phyloP scores from a whole-genome alignment of 306 rosid genomes.

The Canavalia gladiata region DNA sequence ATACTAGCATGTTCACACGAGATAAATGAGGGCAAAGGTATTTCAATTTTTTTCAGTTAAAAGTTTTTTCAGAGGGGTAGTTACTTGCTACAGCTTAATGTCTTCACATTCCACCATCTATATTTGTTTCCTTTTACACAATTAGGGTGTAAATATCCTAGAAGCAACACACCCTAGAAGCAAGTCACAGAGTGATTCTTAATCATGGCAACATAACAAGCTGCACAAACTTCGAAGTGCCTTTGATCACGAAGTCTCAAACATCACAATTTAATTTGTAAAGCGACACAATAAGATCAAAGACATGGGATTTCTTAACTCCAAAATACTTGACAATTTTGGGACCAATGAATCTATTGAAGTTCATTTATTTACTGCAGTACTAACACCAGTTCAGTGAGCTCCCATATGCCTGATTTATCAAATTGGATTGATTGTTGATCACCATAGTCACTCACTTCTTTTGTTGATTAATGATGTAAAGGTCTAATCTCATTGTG shows the following conservation, averaged over 20 bases:
- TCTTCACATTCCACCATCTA: slow-evolving; percentile 22
- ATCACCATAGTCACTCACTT: not conserved
- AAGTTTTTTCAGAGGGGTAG: not conserved
- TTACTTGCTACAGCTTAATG: slow-evolving; percentile 6
- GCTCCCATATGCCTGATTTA: slow-evolving; percentile 8
- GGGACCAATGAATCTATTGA: slow-evolving; percentile 24
- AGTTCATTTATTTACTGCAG: slow-evolving; percentile 34
- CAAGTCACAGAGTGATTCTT: slow-evolving; percentile 24
- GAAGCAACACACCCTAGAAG: slow-evolving; percentile 3
- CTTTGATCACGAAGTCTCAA: slow-evolving; percentile 41
- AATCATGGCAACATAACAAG: slow-evolving; percentile 32
- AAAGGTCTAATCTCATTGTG: slow-evolving; percentile 3
- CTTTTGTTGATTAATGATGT: slow-evolving; percentile 8
- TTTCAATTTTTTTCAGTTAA: slow-evolving; percentile 9
- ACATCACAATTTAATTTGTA: slow-evolving; percentile 32
- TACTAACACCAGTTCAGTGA: not conserved
- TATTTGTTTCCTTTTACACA: slow-evolving; percentile 35
- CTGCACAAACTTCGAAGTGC: slow-evolving; percentile 14
- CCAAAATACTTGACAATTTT: slow-evolving; percentile 18
- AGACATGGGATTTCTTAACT: not conserved
- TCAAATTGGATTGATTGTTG: slow-evolving; percentile 15
- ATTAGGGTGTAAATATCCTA: not conserved
- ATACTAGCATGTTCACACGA: slow-evolving; percentile 37
- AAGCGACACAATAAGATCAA: slow-evolving; percentile 28
- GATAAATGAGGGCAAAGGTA: slow-evolving; percentile 24